Base-by-base conservation (phyloP, 1,284 basidiomycete species). In the Vanrija sp. region DNA sequence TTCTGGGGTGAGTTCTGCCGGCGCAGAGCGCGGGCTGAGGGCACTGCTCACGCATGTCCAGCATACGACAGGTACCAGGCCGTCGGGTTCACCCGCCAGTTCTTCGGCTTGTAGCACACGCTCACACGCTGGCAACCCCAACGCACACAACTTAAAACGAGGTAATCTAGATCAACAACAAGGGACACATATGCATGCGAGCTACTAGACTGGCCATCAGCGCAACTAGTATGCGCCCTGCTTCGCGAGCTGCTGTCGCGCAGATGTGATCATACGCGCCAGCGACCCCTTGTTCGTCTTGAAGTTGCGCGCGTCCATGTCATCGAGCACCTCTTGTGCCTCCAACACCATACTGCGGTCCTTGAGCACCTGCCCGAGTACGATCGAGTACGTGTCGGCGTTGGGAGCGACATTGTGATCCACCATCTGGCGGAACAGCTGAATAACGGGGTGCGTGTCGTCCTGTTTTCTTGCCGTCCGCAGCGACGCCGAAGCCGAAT, bases 361-460 rank as follows among this genome's bases (percentile, higher is more conserved):
- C 34, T 71, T 71, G 56, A 83, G 65, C 62, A 92, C 67, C 34
- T 86, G 86, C 9, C 77, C 76, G 59, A 93, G 75, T 52, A 91
- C 69, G 63, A 91, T 79, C 73, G 84, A 85, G 84, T 87, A 92
- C 49, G 88, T 88, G 69, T 86, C 83, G 57, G 81, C 77, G 53
- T 79, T 80, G 54, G 85, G 78, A 51, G 77, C 71, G 54, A 86
- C 69, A 45, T 75, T 80, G 54, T 77, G 73, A 59, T 73, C 69
- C 54, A 76, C 69, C 87, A 91, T 89, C 60, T 85, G 81, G 53
- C 79, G 78, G 72, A 87, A 87, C 66, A 87, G 84, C 46, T 66
- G 69, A 57, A 88, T 72, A 16, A 84, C 87, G 61, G 81, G 76
- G 55, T 79, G 68, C 40, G 85, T 65, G 16, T 83, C 84, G 29